Percentiles rank a stretch among this genome's conserved stretches.
phyloP scores from a whole-genome alignment of 352 stramenopile genomes.

The Phytophthora multivora region DNA sequence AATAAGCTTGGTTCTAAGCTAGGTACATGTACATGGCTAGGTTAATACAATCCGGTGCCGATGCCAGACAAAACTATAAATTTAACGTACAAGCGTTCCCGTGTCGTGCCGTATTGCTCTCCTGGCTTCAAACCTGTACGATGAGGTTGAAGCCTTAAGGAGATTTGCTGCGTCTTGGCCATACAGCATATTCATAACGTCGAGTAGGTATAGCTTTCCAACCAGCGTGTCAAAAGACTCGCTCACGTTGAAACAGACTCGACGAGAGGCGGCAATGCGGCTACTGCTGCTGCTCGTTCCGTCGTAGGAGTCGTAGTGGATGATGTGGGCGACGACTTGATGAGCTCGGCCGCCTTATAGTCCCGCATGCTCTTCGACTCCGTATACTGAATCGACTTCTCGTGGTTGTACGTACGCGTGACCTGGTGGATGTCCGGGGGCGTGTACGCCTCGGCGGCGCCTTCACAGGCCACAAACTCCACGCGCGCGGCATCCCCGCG shows the following conservation, averaged over 20 bases:
- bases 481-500: conserved; percentile 77
- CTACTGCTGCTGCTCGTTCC: conserved; percentile 25
- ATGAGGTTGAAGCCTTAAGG: conserved; percentile 17
- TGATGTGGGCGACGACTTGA: conserved; percentile 41
- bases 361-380: conserved; percentile 81
- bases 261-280: conserved; percentile 18
- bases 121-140: conserved; percentile 8
- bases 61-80: conserved; percentile 27
- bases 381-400: conserved; percentile 64
- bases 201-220: background rate
- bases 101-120: conserved; percentile 1
- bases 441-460: conserved; percentile 36
- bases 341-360: conserved; percentile 60
- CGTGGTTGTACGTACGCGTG: conserved; percentile 77
- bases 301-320: conserved; percentile 29
- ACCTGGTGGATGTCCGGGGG: conserved; percentile 78
- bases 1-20: conserved; percentile 19
- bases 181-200: conserved; percentile 11
- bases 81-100: conserved; percentile 21
- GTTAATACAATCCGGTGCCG: conserved; percentile 21
- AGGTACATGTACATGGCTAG: background rate
- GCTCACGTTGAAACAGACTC: conserved; percentile 17
- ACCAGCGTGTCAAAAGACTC: background rate
- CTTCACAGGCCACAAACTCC: conserved; percentile 77
- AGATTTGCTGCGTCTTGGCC: background rate